phyloP scores from a whole-genome alignment of 352 stramenopile genomes.

The Pythium brassicae region DNA sequence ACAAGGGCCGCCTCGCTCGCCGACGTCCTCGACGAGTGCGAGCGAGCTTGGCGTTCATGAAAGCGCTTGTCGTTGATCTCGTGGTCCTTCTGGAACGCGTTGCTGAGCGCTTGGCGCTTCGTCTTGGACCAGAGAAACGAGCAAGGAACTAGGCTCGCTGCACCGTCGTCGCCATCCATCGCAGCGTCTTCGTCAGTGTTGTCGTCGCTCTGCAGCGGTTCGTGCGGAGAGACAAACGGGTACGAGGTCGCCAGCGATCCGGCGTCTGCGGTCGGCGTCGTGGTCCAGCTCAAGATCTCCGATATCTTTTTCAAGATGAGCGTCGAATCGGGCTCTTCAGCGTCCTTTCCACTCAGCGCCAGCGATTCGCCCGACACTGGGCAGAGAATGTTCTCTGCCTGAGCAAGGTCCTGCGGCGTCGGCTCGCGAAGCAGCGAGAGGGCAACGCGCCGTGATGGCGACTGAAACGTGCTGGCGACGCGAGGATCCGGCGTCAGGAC shows the following conservation, averaged over 20 bases:
- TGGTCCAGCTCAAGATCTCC: slow-evolving; percentile 53
- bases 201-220: background rate
- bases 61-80: slow-evolving; percentile 47
- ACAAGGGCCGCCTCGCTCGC: background rate
- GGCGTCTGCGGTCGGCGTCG: slow-evolving; percentile 5
- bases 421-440: slow-evolving; percentile 61
- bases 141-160: slow-evolving; percentile 13
- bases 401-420: slow-evolving; percentile 12
- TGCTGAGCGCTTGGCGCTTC: slow-evolving; percentile 26
- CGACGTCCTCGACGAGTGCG: background rate
- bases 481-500: slow-evolving; percentile 46
- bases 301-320: slow-evolving; percentile 53
- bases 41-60: slow-evolving; percentile 19
- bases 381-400: slow-evolving; percentile 37
- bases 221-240: slow-evolving; percentile 18
- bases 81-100: slow-evolving; percentile 49
- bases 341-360: slow-evolving; percentile 20
- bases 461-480: slow-evolving; percentile 4
- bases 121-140: slow-evolving; percentile 62
- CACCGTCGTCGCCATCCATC: slow-evolving; percentile 4
- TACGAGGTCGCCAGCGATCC: slow-evolving; percentile 16
- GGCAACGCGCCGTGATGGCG: background rate
- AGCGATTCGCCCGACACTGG: slow-evolving; percentile 48
- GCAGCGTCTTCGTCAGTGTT: background rate
- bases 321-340: slow-evolving; percentile 56